Evolutionary conservation across 2,329 filamentous ascomycete genomes (phyloP), one percentile per base, ranked within the genome.

Genomic region (Cladophialophora bantiana): DNA sequence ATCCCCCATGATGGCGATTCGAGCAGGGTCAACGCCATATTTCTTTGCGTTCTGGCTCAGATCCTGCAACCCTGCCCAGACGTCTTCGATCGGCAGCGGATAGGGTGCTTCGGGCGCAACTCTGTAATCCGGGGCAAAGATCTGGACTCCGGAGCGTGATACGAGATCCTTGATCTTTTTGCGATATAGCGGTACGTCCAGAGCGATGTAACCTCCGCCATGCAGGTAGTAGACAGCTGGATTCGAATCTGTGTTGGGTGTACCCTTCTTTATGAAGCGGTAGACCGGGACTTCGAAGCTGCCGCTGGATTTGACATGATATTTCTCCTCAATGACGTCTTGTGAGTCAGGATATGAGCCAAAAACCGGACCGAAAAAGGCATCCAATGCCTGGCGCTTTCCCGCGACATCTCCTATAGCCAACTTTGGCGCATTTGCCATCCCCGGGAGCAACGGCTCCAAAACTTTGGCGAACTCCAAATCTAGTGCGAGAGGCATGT

Each of bases 1-100:
- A 50, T 79, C 77, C 3, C 82, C 83, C 59, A 78, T 76, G 50
- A 83, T 68, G 15, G 77, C 77, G 61, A 85, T 77, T 7, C 77
- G 75, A 0, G 68, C 66, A 0, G 75, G 73, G 68, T 84, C 80
- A 64, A 84, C 74, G 4, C 75, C 75, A n/a, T 84, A 75, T 26
- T 79, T 74, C 0, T 52, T 65, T 2, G 79, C 77, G 65, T 84
- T 74, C 31, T 74, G 59, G 53, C 73, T 65, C 2, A 83, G 66
- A 77, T 79, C 83, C 4, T 73, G 36, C 20, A 83, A 74, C 2
- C 71, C 72, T 7, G 73, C 68, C 59, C 75, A 75, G 63, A 68
- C 68, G 59, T 75, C 75, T 60, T 75, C 71, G n/a, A 69, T 66
- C 1, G 70, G 71, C 2, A 66, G 68, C n/a, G 71, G 70, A 50